These are phyloP conservation scores for Penicillium sp. DNA, from an alignment of 2,329 filamentous ascomycete species.

Conservation along the genomic window DNA sequence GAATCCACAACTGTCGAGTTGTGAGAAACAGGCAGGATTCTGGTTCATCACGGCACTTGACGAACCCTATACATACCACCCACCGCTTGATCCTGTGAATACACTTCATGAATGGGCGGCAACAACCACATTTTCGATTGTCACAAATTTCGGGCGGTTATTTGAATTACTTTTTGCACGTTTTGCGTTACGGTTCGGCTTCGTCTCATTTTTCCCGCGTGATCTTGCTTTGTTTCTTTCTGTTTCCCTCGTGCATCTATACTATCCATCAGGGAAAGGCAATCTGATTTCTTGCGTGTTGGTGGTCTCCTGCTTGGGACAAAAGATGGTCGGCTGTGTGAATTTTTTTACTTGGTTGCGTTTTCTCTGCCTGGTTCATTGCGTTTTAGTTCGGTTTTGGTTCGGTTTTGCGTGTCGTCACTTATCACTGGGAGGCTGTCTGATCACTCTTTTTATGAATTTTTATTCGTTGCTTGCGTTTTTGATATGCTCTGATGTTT, in stretches of 20 bases:
- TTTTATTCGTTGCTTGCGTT: conserved; percentile 10
- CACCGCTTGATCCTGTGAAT: neutral
- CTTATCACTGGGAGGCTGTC: conserved; percentile 41
- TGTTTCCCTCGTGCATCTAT: conserved; percentile 13
- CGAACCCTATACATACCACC: conserved; percentile 1
- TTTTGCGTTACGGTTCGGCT: conserved; percentile 9
- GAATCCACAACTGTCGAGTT: neutral
- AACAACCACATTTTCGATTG: conserved; percentile 8
- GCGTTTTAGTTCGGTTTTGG: conserved; percentile 18
- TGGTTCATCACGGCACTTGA: neutral
- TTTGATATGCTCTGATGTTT: neutral
- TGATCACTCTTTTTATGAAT: conserved; percentile 34
- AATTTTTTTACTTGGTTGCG: conserved; percentile 1
- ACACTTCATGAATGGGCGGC: conserved; percentile 3
- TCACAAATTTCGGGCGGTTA: conserved; percentile 31
- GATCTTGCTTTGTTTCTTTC: conserved; percentile 22
- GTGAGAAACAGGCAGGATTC: neutral
- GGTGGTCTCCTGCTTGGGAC: conserved; percentile 13
- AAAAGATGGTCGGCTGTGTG: conserved; percentile 22
- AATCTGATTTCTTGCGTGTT: conserved; percentile 15
- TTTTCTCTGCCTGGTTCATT: conserved; percentile 5
- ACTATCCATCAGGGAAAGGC: conserved; percentile 21
- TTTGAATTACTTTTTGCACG: conserved; percentile 24
- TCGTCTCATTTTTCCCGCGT: neutral
- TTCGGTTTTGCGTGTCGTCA: conserved; percentile 17